These are phyloP conservation scores for Guyanaporus albipodus DNA, from an alignment of 768 basidiomycete species.

Conservation along the genomic window DNA sequence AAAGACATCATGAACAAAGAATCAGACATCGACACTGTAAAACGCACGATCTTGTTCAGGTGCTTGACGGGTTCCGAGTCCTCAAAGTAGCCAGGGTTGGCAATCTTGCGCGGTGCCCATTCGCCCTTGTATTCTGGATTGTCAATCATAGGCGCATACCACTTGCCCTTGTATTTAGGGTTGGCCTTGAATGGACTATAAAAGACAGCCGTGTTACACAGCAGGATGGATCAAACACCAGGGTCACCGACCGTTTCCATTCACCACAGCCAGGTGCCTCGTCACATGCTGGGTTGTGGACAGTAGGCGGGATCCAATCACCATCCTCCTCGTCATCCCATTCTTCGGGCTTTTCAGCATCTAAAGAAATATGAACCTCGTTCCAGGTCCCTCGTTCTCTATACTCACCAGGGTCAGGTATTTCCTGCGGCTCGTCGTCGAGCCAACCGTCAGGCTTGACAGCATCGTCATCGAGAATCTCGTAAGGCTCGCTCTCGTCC, in stretches of 20 bases:
- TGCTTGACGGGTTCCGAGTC: slow-evolving; percentile 77
- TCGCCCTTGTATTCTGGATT: slow-evolving; percentile 97
- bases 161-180: slow-evolving; percentile 97
- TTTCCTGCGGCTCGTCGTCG: slow-evolving; percentile 71
- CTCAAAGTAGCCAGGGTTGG: slow-evolving; percentile 90
- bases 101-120: slow-evolving; percentile 88
- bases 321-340: slow-evolving; percentile 99
- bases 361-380: slow-evolving; percentile 32
- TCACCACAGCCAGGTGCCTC: slow-evolving; percentile 92
- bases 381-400: neutral
- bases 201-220: no score
- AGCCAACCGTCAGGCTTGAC: slow-evolving; percentile 95
- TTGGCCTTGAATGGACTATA: slow-evolving; percentile 80
- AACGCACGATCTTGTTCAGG: slow-evolving; percentile 78
- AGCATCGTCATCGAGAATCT: slow-evolving; percentile 85
- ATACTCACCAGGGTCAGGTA: slow-evolving; percentile 80
- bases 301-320: slow-evolving; percentile 91
- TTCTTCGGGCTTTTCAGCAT: slow-evolving; percentile 94
- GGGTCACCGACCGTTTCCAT: slow-evolving; percentile 66
- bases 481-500: slow-evolving; percentile 96
- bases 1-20: slow-evolving; percentile 1
- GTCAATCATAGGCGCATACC: slow-evolving; percentile 91
- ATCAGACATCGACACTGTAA: neutral
- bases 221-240: neutral
- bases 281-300: slow-evolving; percentile 87